Evolutionary conservation across 805 yeast genomes (phyloP).

Genomic region (Candida maltosa): DNA sequence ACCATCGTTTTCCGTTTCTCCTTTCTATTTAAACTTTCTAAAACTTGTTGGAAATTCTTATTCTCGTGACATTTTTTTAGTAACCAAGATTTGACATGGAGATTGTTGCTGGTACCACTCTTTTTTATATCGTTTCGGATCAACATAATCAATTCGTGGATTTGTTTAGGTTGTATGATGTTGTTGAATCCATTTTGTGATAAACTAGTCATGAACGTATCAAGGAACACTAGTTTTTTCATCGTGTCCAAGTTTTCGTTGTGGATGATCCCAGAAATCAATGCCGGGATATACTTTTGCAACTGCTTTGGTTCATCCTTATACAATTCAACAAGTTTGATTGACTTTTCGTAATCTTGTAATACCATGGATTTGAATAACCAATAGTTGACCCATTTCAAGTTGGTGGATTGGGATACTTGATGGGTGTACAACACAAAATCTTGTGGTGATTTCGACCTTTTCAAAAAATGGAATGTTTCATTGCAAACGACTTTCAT

Average conservation of each 20-base stretch:
- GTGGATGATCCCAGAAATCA: conserved; percentile 26
- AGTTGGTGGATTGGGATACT: neutral
- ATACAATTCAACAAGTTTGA: conserved; percentile 21
- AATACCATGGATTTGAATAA: conserved; percentile 24
- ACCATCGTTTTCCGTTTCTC: too few relatives aligned
- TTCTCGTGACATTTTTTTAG: too few relatives aligned
- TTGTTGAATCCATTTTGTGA: too few relatives aligned
- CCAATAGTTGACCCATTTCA: conserved; percentile 1
- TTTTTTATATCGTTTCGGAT: too few relatives aligned
- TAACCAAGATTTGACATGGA: too few relatives aligned
- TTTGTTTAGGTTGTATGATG: too few relatives aligned
- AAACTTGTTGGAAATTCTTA: too few relatives aligned
- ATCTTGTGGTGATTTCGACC: conserved; percentile 10
- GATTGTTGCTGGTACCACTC: too few relatives aligned
- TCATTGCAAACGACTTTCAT: conserved; percentile 5
- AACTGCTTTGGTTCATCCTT: conserved; percentile 17
- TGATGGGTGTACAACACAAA: neutral
- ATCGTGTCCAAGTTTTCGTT: conserved; percentile 12
- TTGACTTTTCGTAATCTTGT: conserved; percentile 22
- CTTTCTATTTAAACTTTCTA: too few relatives aligned
- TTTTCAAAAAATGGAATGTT: conserved; percentile 5
- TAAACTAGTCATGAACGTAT: too few relatives aligned
- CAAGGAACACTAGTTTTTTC: conserved; percentile 14
- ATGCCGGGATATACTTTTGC: conserved; percentile 14
- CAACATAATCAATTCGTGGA: too few relatives aligned